Base-by-base conservation (phyloP, 2,329 filamentous ascomycete genomes). In the Pleomassaria siparia region DNA sequence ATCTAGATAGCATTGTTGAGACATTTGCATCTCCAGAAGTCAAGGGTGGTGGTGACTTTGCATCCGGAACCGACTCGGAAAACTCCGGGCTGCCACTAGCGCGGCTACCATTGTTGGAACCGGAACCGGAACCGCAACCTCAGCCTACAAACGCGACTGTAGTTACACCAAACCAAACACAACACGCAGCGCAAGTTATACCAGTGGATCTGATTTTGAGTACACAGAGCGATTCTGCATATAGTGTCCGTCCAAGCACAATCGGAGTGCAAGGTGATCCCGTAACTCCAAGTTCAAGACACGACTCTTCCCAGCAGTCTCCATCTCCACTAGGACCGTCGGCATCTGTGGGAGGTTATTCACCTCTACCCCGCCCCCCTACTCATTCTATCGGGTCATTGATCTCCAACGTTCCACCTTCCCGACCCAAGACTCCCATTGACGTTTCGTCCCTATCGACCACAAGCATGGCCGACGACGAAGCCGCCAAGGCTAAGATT, bases 291-390 rank as follows among this genome's bases (percentile, higher is more conserved):
- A 46, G 41, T 25, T 64, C 63, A 6, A 56, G 64, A 18, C 63
- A 65, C 61, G 62, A 67, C 44, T 66, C 65, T 10, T 68, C 65
- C 2, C 64, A 69, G 43, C 56, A 67, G 28, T 57, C 59, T 3
- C 58, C 63, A 33, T 60, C 16, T 49, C 49, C 20, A n/a, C 29
- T 11, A 20, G n/a, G 10, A 9, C 26, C 22, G 4, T 24, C 39
- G 21, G 29, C 47, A n/a, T 15, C 37, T 20, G n/a, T 25, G 20
- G 26, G 6, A 13, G 30, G 39, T 54, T 52, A 53, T 28, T 66
- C 64, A 9, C 56, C 60, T 3, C 46, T 59, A 6, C 56, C 55
- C 8, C 49, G 46, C 13, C 58, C 58, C 11, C 63, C 64, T n/a
- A 53, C 44, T 26, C 50, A 62, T 26, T 67, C 62, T 0, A 15